These are phyloP conservation scores for Dictyostelium brefeldianum DNA, from an alignment of 78 protist species.

Conservation along the genomic window DNA sequence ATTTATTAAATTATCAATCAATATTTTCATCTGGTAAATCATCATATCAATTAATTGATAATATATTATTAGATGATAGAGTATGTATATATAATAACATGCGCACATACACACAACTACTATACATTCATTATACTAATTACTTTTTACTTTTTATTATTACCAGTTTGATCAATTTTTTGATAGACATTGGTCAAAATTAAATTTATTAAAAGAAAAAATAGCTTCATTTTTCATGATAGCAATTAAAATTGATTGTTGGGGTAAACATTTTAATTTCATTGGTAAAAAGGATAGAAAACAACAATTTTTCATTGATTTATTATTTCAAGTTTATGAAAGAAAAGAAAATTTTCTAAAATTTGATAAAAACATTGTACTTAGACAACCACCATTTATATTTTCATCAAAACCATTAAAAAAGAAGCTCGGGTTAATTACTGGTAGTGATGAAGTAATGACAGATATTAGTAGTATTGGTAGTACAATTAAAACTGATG, in stretches of 20 bases:
- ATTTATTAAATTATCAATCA: slow-evolving; percentile 5
- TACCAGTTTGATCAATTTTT: not conserved
- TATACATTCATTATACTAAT: not conserved
- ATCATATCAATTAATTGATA: not conserved
- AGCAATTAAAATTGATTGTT: not conserved
- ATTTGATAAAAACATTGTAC: not conserved
- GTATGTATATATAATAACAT: not conserved
- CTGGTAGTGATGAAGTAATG: not conserved
- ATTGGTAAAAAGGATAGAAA: not conserved
- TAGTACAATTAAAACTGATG: not conserved
- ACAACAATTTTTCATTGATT: not conserved
- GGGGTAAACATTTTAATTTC: not conserved
- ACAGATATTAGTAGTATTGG: not conserved
- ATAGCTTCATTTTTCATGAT: not conserved
- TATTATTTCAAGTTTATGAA: not conserved
- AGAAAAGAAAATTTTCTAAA: not conserved
- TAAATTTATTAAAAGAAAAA: not conserved
- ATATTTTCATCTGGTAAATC: not conserved
- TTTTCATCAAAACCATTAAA: not conserved
- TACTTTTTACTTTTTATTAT: not conserved
- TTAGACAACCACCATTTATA: not conserved
- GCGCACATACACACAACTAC: no score
- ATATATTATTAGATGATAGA: not conserved
- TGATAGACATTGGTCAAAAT: not conserved
- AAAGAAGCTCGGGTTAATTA: not conserved